phyloP scores from a whole-genome alignment of 164 flowering plant species.

The Vitis riparia region DNA sequence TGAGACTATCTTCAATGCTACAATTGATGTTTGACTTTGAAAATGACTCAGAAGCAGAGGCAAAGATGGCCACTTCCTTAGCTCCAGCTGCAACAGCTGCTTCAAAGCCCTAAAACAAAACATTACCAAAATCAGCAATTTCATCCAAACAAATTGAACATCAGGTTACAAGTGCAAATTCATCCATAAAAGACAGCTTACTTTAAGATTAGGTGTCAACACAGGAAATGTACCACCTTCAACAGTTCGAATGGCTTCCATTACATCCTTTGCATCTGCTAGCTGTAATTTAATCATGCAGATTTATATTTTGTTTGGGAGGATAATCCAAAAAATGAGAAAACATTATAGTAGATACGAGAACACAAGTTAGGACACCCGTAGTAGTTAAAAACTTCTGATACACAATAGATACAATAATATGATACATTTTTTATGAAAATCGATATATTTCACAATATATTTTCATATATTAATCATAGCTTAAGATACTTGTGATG shows the following conservation, averaged over 20 bases:
- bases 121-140: not conserved
- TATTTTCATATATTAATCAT: too few relatives aligned
- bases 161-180: not conserved
- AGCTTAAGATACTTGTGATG: too few relatives aligned
- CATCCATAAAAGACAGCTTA: slow-evolving; percentile 22
- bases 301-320: not conserved
- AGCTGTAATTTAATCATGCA: slow-evolving; percentile 39
- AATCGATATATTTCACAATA: too few relatives aligned
- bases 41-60: slow-evolving; percentile 95
- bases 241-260: slow-evolving; percentile 58
- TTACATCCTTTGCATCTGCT: slow-evolving; percentile 93
- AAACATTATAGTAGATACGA: too few relatives aligned
- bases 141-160: slow-evolving; percentile 2
- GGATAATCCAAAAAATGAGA: not conserved
- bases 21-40: slow-evolving; percentile 95
- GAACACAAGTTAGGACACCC: too few relatives aligned
- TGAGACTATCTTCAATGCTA: slow-evolving; percentile 85
- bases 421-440: too few relatives aligned
- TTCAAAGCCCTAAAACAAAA: slow-evolving; percentile 69
- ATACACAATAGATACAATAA: too few relatives aligned
- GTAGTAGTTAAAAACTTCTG: too few relatives aligned
- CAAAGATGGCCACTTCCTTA: slow-evolving; percentile 93
- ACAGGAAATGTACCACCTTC: slow-evolving; percentile 79
- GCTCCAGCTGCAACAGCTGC: slow-evolving; percentile 97
- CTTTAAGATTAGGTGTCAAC: slow-evolving; percentile 86